Percentiles rank a stretch among this genome's conserved stretches.
Conservation (phyloP, 2,329 filamentous ascomycete species). For the Cercospora zeae-maydis region DNA sequence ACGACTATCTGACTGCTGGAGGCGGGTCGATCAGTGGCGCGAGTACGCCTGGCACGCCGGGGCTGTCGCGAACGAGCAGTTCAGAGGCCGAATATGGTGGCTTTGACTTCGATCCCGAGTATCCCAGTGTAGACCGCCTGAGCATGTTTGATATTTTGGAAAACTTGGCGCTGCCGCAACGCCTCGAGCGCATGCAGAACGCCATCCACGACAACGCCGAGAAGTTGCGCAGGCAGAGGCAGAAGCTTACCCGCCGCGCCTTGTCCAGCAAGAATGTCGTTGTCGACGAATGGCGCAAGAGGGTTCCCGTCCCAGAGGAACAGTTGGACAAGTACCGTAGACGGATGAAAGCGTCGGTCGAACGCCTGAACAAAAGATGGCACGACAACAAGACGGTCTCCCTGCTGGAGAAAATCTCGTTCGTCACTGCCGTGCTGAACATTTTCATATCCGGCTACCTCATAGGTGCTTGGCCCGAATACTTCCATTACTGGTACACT, state of each 20-base stretch:
- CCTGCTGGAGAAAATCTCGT: conserved; percentile 86
- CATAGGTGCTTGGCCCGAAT: conserved; percentile 78
- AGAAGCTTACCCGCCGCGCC: conserved; percentile 72
- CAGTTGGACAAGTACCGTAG: conserved; percentile 86
- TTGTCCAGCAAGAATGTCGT: conserved; percentile 80
- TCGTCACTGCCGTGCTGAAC: conserved; percentile 94
- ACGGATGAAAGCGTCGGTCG: conserved; percentile 84
- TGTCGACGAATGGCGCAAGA: conserved; percentile 85
- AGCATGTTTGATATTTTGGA: conserved; percentile 91
- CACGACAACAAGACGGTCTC: conserved; percentile 87
- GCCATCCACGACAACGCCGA: conserved; percentile 78
- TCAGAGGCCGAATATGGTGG: conserved; percentile 73
- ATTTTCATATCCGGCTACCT: conserved; percentile 96
- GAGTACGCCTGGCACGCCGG: conserved; percentile 43
- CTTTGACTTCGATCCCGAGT: conserved; percentile 79
- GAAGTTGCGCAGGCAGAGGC: conserved; percentile 77
- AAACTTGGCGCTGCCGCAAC: conserved; percentile 83
- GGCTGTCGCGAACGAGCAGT: conserved; percentile 70
- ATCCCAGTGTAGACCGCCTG: conserved; percentile 83
- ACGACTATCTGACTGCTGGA: conserved; percentile 38
- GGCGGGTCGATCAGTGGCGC: conserved; percentile 37
- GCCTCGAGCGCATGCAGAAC: conserved; percentile 84
- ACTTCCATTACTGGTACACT: conserved; percentile 85
- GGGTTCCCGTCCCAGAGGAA: conserved; percentile 77
- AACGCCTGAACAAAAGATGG: conserved; percentile 80